Percentiles rank a stretch among this genome's conserved stretches.
These are phyloP conservation scores for Rhizopogon roseolus DNA, from an alignment of 768 basidiomycete genomes.

Conservation along the genomic window DNA sequence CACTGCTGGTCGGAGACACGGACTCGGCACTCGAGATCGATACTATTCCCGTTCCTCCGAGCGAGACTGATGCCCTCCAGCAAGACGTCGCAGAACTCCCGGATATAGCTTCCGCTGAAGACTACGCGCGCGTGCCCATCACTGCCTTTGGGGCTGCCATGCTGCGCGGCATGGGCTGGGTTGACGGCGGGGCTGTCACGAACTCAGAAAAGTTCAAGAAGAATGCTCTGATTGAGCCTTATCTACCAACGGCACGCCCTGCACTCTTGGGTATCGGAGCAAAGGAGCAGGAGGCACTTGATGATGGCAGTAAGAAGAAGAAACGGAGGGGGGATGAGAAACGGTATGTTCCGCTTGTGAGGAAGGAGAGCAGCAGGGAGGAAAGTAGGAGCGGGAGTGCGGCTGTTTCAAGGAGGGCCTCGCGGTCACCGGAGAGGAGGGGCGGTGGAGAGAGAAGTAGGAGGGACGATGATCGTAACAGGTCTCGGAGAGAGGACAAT, in stretches of 20 bases:
- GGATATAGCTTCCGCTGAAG: slow-evolving; percentile 69
- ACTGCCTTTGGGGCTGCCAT: slow-evolving; percentile 92
- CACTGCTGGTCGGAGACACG: slow-evolving; percentile 56
- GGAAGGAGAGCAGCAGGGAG: slow-evolving; percentile 47
- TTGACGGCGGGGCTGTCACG: slow-evolving; percentile 70
- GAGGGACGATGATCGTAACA: slow-evolving; percentile 6
- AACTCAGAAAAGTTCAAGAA: slow-evolving; percentile 44
- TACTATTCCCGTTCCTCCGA: slow-evolving; percentile 55
- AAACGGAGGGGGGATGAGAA: slow-evolving; percentile 50
- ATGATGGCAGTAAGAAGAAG: slow-evolving; percentile 61
- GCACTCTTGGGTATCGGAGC: slow-evolving; percentile 91
- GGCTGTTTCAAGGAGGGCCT: slow-evolving; percentile 42
- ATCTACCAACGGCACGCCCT: slow-evolving; percentile 78
- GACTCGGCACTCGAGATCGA: slow-evolving; percentile 41
- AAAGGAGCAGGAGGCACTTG: slow-evolving; percentile 73
- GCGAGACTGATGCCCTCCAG: slow-evolving; percentile 80
- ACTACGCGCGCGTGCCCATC: slow-evolving; percentile 89
- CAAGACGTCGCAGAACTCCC: slow-evolving; percentile 83
- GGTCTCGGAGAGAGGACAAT: slow-evolving; percentile 8
- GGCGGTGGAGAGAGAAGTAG: slow-evolving; percentile 8
- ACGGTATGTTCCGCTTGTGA: slow-evolving; percentile 81
- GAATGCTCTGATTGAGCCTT: slow-evolving; percentile 67
- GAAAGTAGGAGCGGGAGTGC: slow-evolving; percentile 34
- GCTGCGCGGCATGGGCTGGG: slow-evolving; percentile 96
- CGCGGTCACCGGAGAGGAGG: slow-evolving; percentile 41